These are phyloP conservation scores for Trichosphaerium sp. DNA, from an alignment of 78 protist species.

Conservation along the genomic window DNA sequence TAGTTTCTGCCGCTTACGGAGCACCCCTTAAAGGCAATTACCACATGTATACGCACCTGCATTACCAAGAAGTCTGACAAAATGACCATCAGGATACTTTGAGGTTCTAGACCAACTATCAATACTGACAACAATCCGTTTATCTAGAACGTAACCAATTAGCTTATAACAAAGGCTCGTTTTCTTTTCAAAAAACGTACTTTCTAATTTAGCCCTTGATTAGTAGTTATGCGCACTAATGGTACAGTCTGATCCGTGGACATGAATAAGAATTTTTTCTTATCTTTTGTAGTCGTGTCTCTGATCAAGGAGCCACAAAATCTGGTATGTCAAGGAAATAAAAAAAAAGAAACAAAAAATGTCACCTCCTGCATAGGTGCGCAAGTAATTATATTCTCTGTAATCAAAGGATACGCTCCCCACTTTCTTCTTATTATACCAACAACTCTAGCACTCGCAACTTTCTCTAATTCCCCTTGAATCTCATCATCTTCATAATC, in stretches of 20 bases:
- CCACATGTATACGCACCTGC: conserved; percentile 32
- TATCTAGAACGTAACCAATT: too few species aligned
- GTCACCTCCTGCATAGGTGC: not conserved
- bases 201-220: conserved; percentile 2
- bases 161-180: too few species aligned
- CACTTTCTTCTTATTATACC: conserved; percentile 41
- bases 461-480: not conserved
- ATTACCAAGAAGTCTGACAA: conserved; percentile 41
- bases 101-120: conserved; percentile 49
- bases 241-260: not conserved
- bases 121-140: conserved; percentile 42
- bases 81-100: conserved; percentile 57
- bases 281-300: conserved; percentile 39
- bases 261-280: not conserved
- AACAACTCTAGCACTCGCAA: conserved; percentile 11
- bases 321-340: too few species aligned
- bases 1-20: not conserved
- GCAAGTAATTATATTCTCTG: not conserved
- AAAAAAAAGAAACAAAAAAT: conserved; percentile 31
- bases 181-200: too few species aligned
- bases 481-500: not conserved
- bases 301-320: too few species aligned
- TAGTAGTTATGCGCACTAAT: conserved; percentile 23
- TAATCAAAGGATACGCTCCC: conserved; percentile 41
- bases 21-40: conserved; percentile 5